Evolutionary conservation across 495 filamentous ascomycete genomes (phyloP), one percentile per base, ranked within the genome.

Genomic region (Penicillium daleae): DNA sequence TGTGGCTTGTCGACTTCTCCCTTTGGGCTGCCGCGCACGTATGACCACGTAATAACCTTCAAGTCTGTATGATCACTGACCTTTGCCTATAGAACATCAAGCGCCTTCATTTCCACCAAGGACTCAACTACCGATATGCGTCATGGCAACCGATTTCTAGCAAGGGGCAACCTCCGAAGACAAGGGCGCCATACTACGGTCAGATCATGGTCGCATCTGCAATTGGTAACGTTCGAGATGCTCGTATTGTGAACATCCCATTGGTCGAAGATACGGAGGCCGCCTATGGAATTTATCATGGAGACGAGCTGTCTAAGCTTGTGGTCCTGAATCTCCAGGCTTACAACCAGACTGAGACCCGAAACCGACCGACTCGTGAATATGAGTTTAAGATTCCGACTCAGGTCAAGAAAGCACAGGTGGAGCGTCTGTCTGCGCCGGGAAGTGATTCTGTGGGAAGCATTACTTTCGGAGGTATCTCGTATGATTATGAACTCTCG

Each of bases 21-120:
- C 54, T 70, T 40, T 70, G 68, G 65, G 48, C 60, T 33, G 68
- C 51, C 1, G 59, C 51, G 29, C 29, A 70, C 44, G 68, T 65
- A 65, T n/a, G 59, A 24, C 2, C 8, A 31, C 33, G 6, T 13
- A 27, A 7, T 49, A 31, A 24, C 8, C 0, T 1, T 32, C n/a
- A 31, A 27, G 13, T 31, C 24, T n/a, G 22, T 19, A 10, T 46
- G 13, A 9, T 4, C 12, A 13, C 39, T 32, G 15, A 44, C n/a
- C 12, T 29, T 2, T 29, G 4, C 21, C 17, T 9, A 10, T 60
- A 71, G 66, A 57, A 54, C 37, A 64, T 71, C 24, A 58, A 60
- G 26, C 68, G 68, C 19, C 60, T 68, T 10, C 55, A 71, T 13
- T 66, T 71, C 8, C 68, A 71, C 44, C 66, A 66, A 62, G 68